Conservation (phyloP, 306 rosid genomes). For the Prunus dulcis region DNA sequence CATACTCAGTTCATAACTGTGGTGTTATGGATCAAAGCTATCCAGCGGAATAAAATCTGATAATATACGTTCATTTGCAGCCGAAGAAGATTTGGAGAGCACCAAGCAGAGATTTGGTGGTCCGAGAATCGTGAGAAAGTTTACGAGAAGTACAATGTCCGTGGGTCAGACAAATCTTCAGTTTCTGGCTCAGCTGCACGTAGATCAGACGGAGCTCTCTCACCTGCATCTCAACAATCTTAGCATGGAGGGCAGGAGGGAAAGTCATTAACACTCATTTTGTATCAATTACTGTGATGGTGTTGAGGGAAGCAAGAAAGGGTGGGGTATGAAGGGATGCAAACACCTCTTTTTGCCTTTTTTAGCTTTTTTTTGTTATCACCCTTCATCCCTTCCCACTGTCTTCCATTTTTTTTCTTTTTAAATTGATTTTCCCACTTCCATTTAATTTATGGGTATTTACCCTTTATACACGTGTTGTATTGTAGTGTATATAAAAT, state of each 20-base stretch:
- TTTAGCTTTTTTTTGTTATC: background rate
- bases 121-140: constrained; percentile 88
- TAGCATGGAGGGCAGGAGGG: constrained; percentile 38
- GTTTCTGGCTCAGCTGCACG: constrained; percentile 47
- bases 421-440: constrained; percentile 35
- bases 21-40: background rate
- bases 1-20: background rate
- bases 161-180: constrained; percentile 59
- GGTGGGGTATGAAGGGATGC: constrained; percentile 34
- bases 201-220: constrained; percentile 47
- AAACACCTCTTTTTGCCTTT: constrained; percentile 12
- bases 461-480: constrained; percentile 51
- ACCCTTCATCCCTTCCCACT: constrained; percentile 12
- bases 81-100: constrained; percentile 96
- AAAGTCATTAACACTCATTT: constrained; percentile 47
- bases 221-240: constrained; percentile 50
- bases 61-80: constrained; percentile 44
- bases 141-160: constrained; percentile 80
- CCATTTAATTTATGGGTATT: constrained; percentile 47
- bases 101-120: constrained; percentile 99
- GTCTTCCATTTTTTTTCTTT: constrained; percentile 13
- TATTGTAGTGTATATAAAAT: constrained; percentile 73
- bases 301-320: constrained; percentile 27
- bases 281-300: constrained; percentile 32
- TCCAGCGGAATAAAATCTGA: constrained; percentile 6